A percentile compares a stretch with the other conserved stretches of the same genome.
phyloP scores from a whole-genome alignment of 192 early-diverging fungal species.

The Backusella australiensis region DNA sequence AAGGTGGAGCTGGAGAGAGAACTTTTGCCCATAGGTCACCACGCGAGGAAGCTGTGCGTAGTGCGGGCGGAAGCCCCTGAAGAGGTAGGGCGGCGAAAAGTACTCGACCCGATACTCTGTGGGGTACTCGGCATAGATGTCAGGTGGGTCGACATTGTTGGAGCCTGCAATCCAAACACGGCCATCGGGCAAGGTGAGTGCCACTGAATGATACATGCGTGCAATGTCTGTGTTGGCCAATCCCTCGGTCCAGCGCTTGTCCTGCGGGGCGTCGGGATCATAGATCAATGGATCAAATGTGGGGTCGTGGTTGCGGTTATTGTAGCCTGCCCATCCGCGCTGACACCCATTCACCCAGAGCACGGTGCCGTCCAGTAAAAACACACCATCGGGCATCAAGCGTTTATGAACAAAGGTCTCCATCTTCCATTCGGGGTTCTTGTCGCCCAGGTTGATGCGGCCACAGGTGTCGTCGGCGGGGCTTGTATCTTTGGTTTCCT shows the following conservation, averaged over 20 bases:
- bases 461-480: conserved; percentile 47
- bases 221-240: conserved; percentile 49
- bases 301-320: conserved; percentile 44
- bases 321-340: conserved; percentile 55
- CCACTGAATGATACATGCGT: conserved; percentile 65
- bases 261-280: conserved; percentile 43
- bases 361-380: conserved; percentile 54
- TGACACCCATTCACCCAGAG: conserved; percentile 64
- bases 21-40: conserved; percentile 32
- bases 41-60: conserved; percentile 39
- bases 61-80: conserved; percentile 26
- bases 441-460: conserved; percentile 42
- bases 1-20: conserved; percentile 38
- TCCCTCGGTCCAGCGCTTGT: conserved; percentile 37
- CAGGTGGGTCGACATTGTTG: conserved; percentile 39
- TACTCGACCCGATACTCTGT: conserved; percentile 55
- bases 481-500: conserved; percentile 22
- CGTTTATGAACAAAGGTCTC: conserved; percentile 45
- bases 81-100: conserved; percentile 55
- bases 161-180: conserved; percentile 50
- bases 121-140: conserved; percentile 31
- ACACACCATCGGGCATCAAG: conserved; percentile 53
- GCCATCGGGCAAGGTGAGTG: conserved; percentile 47
- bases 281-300: conserved; percentile 53
- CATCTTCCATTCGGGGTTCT: conserved; percentile 50